Conservation (phyloP, 164 flowering plant genomes). For the Tinospora cordifolia region DNA sequence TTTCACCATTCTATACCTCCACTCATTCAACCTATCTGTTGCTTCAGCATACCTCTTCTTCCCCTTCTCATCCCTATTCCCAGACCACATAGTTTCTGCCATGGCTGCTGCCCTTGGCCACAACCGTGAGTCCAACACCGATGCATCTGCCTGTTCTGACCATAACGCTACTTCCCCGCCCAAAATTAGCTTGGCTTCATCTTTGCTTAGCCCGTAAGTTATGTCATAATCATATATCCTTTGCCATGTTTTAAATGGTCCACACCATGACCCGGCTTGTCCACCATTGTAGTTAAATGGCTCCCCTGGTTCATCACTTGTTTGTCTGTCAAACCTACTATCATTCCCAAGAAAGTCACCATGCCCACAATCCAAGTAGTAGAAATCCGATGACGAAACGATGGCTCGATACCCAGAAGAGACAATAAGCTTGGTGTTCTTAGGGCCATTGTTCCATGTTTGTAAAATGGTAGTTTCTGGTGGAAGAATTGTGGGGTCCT, state of each 20-base stretch:
- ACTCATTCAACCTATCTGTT: slow-evolving; percentile 66
- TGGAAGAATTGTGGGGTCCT: slow-evolving; percentile 35
- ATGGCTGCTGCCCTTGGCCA: slow-evolving; percentile 86
- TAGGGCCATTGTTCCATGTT: slow-evolving; percentile 80
- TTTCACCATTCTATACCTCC: slow-evolving; percentile 71
- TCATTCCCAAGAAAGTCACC: slow-evolving; percentile 72
- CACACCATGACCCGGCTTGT: slow-evolving; percentile 89
- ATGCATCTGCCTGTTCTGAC: slow-evolving; percentile 88
- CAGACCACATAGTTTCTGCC: slow-evolving; percentile 89
- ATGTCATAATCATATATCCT: slow-evolving; percentile 76
- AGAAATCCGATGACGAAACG: slow-evolving; percentile 73
- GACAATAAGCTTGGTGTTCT: slow-evolving; percentile 61
- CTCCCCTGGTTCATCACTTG: slow-evolving; percentile 12
- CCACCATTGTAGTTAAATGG: slow-evolving; percentile 25
- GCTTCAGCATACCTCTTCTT: slow-evolving; percentile 82
- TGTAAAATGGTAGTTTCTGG: slow-evolving; percentile 53
- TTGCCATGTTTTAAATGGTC: slow-evolving; percentile 92
- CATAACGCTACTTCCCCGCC: slow-evolving; percentile 96
- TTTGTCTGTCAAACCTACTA: slow-evolving; percentile 41
- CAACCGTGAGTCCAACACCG: slow-evolving; percentile 60
- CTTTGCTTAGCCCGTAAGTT: slow-evolving; percentile 51
- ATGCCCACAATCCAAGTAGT: slow-evolving; percentile 90
- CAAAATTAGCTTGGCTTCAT: slow-evolving; percentile 55
- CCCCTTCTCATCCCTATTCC: slow-evolving; percentile 67
- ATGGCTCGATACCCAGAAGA: slow-evolving; percentile 68